These are phyloP conservation scores for Eutrema japonicum DNA, from an alignment of 345 rosid genomes.

Conservation along the genomic window DNA sequence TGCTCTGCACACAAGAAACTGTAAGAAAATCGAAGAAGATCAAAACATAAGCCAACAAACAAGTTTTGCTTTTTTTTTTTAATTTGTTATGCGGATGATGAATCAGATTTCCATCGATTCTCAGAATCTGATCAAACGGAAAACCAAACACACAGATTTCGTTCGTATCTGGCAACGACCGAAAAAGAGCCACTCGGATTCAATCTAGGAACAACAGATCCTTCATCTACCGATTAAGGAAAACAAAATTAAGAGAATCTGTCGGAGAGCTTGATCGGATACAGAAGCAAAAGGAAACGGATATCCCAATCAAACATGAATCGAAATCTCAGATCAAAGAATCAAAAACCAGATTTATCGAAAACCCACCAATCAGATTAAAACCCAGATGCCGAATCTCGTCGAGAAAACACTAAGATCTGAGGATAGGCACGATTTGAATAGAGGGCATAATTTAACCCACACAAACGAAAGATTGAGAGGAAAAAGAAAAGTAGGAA, in stretches of 20 bases:
- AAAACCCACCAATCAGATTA: constrained; percentile 69
- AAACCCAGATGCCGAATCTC: constrained; percentile 78
- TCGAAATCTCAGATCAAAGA: constrained; percentile 51
- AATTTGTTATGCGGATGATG: background rate
- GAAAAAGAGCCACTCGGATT: constrained; percentile 38
- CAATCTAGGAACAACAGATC: constrained; percentile 63
- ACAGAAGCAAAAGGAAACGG: background rate
- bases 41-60: constrained; percentile 13
- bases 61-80: constrained; percentile 16
- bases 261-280: constrained; percentile 27
- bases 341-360: constrained; percentile 47
- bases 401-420: constrained; percentile 62
- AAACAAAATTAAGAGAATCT: constrained; percentile 49
- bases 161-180: constrained; percentile 40
- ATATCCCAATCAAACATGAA: background rate
- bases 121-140: constrained; percentile 36
- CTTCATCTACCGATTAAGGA: constrained; percentile 49
- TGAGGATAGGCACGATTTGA: constrained; percentile 63
- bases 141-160: constrained; percentile 38
- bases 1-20: constrained; percentile 46
- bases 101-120: constrained; percentile 7
- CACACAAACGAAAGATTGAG: constrained; percentile 17
- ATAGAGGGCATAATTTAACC: constrained; percentile 63
- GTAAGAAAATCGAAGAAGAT: constrained; percentile 12
- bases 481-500: background rate